phyloP scores from a whole-genome alignment of 805 yeast genomes.

The Kodamaea fukazawae region DNA sequence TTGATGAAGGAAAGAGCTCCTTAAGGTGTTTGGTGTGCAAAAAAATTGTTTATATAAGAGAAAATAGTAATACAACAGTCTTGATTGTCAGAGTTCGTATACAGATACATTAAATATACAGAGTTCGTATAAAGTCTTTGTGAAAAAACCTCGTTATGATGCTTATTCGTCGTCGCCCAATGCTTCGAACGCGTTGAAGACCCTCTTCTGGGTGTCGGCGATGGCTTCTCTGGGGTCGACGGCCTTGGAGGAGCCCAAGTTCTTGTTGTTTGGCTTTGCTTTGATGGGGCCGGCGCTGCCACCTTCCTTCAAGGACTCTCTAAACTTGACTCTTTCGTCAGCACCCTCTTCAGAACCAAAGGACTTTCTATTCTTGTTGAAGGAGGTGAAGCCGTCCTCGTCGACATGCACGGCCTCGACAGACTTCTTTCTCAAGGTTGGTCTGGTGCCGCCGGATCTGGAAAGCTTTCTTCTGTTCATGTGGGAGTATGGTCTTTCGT shows the following conservation, averaged over 20 bases:
- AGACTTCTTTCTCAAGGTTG: conserved; percentile 57
- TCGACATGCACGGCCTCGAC: conserved; percentile 54
- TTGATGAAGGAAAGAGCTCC: too few relatives aligned
- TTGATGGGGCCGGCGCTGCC: conserved; percentile 31
- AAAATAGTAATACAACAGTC: too few relatives aligned
- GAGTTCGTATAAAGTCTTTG: background rate
- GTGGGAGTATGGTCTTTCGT: conserved; percentile 44
- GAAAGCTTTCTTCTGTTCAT: conserved; percentile 65
- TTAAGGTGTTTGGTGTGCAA: too few relatives aligned
- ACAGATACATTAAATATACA: conserved; percentile 8
- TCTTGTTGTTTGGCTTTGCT: conserved; percentile 70
- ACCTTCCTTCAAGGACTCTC: conserved; percentile 47
- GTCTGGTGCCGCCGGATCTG: conserved; percentile 35
- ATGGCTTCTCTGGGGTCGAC: conserved; percentile 70
- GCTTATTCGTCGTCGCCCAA: conserved; percentile 53
- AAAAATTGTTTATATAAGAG: too few relatives aligned
- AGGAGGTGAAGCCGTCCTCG: conserved; percentile 82
- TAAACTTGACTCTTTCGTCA: conserved; percentile 46
- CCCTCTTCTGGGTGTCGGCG: conserved; percentile 61
- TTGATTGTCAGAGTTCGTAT: background rate
- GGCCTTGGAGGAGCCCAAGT: conserved; percentile 70
- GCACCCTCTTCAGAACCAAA: conserved; percentile 49
- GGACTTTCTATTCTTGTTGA: conserved; percentile 45
- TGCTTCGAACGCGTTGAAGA: conserved; percentile 82
- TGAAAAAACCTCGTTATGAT: conserved; percentile 2